Percentiles rank a stretch among this genome's conserved stretches.
phyloP scores from a whole-genome alignment of 1,284 basidiomycete genomes.

The Puccinia novopanici region DNA sequence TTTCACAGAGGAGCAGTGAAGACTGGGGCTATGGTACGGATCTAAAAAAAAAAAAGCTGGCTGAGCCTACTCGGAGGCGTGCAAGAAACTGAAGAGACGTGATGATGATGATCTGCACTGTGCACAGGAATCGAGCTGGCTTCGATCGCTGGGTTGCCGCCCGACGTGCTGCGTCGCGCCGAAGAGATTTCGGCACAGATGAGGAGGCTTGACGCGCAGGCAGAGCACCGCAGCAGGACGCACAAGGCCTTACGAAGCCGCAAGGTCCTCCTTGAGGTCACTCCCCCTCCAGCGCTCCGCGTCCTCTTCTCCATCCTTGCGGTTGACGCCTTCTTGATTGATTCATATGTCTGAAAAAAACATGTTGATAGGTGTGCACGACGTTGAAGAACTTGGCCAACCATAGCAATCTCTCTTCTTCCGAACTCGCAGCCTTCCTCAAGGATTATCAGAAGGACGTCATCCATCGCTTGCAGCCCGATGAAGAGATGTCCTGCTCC shows the following conservation, averaged over 20 bases:
- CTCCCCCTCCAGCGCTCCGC: no score
- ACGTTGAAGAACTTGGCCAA: constrained; percentile 42
- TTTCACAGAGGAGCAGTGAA: constrained; percentile 27
- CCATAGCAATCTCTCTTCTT: constrained; percentile 35
- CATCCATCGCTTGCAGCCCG: constrained; percentile 29
- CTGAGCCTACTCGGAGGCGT: neutral
- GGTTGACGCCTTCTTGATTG: neutral
- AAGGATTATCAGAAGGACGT: constrained; percentile 36
- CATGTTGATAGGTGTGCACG: constrained; percentile 6
- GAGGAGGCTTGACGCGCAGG: neutral
- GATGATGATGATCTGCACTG: neutral
- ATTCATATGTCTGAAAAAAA: neutral
- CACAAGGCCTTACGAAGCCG: constrained; percentile 21
- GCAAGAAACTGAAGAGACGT: neutral
- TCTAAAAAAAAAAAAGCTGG: neutral
- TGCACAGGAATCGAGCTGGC: constrained; percentile 46
- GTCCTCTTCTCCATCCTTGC: neutral
- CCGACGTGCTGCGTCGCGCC: constrained; percentile 37
- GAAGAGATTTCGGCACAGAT: constrained; percentile 10
- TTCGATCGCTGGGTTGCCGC: constrained; percentile 39
- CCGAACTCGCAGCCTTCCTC: constrained; percentile 27
- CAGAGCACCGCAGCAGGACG: constrained; percentile 15
- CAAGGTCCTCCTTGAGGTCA: constrained; percentile 42
- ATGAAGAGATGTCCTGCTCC: constrained; percentile 5
- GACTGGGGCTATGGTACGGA: constrained; percentile 41